Conservation (phyloP, 306 rosid genomes). For the Begonia peltatifolia region DNA sequence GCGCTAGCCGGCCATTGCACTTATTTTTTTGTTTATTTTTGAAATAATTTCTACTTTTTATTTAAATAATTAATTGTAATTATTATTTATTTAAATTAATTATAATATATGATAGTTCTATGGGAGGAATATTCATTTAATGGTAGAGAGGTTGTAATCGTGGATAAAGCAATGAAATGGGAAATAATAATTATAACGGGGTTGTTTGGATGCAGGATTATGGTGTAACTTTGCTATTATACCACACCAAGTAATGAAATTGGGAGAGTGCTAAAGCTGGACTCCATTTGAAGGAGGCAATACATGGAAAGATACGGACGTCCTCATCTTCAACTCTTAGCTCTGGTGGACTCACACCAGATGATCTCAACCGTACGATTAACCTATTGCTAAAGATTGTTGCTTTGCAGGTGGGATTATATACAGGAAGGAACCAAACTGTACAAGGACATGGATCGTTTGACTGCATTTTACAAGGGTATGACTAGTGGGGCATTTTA, state of each 20-base stretch:
- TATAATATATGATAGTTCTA: no score
- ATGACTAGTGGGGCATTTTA: constrained; percentile 80
- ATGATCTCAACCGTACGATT: constrained; percentile 54
- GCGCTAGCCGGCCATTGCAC: no score
- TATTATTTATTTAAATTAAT: no score
- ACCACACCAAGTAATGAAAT: constrained; percentile 50
- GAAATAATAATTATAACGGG: neutral
- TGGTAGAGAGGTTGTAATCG: no score
- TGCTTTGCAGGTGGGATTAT: constrained; percentile 60
- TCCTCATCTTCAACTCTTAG: constrained; percentile 84
- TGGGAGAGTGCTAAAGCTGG: constrained; percentile 59
- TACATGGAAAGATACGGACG: constrained; percentile 74
- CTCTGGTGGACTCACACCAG: constrained; percentile 97
- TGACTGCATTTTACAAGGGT: constrained; percentile 58
- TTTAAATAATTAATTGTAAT: no score
- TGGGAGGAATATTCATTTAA: no score
- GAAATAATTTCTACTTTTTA: no score
- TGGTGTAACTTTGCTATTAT: constrained; percentile 48
- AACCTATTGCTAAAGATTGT: neutral
- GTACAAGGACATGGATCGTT: constrained; percentile 63
- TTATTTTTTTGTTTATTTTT: no score
- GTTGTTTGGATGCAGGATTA: constrained; percentile 43
- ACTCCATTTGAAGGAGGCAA: constrained; percentile 57
- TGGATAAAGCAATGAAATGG: no score
- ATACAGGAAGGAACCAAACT: constrained; percentile 47